phyloP scores from a whole-genome alignment of 2,329 filamentous ascomycete species.

The Diaporthe humulicola region DNA sequence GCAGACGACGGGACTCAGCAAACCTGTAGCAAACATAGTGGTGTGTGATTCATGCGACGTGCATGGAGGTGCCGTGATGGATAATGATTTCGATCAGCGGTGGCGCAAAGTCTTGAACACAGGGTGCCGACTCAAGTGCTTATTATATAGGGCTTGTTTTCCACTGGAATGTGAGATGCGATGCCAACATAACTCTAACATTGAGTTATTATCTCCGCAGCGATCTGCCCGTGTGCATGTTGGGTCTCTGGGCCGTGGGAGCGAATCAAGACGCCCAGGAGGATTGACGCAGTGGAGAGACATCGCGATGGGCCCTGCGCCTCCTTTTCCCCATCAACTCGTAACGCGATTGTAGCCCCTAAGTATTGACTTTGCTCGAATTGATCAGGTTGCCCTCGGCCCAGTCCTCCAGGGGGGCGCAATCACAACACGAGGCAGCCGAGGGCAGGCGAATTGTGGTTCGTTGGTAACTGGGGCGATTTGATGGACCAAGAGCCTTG shows the following conservation, averaged over 20 bases:
- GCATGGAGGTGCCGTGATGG: slow-evolving; percentile 1
- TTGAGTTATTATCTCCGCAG: slow-evolving; percentile 18
- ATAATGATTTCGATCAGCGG: slow-evolving; percentile 24
- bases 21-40: not conserved
- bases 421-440: slow-evolving; percentile 30
- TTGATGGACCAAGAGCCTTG: slow-evolving; percentile 28
- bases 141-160: slow-evolving; percentile 12
- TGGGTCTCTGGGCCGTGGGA: not conserved
- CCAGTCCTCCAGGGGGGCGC: slow-evolving; percentile 2
- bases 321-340: slow-evolving; percentile 29
- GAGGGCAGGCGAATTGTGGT: slow-evolving; percentile 12
- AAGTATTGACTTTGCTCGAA: slow-evolving; percentile 1
- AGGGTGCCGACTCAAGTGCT: slow-evolving; percentile 21
- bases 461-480: slow-evolving; percentile 21
- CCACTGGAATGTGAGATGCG: not conserved
- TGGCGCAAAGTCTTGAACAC: not conserved
- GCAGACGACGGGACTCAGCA: not conserved
- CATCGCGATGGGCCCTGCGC: slow-evolving; percentile 9
- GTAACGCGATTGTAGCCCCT: slow-evolving; percentile 22
- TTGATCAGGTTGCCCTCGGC: slow-evolving; percentile 21
- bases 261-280: slow-evolving; percentile 22
- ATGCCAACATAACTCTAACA: slow-evolving; percentile 3
- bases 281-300: slow-evolving; percentile 23
- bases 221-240: not conserved
- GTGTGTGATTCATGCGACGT: not conserved